Percentiles rank a stretch among this genome's conserved stretches.
Evolutionary conservation across 306 rosid species (phyloP).

Genomic region (Pterocarpus macrocarpus): DNA sequence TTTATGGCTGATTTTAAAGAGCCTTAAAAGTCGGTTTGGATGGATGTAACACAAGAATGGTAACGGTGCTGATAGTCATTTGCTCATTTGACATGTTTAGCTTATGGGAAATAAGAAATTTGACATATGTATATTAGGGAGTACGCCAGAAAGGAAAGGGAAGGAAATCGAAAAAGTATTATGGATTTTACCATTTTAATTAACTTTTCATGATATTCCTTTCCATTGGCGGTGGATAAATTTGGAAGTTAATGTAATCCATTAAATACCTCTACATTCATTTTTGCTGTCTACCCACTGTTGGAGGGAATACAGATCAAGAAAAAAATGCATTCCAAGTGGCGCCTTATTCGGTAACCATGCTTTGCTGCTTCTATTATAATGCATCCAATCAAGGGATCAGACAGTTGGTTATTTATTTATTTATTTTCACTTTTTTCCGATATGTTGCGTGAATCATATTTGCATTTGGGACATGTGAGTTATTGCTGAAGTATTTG

Average conservation of each 20-base stretch:
- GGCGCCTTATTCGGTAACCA: slow-evolving; percentile 14
- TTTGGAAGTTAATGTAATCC: slow-evolving; percentile 29
- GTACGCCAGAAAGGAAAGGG: neutral
- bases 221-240: slow-evolving; percentile 29
- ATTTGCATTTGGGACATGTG: slow-evolving; percentile 32
- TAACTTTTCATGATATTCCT: slow-evolving; percentile 30
- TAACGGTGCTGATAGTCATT: neutral
- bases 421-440: slow-evolving; percentile 13
- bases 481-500: slow-evolving; percentile 34
- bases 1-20: slow-evolving; percentile 13
- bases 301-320: slow-evolving; percentile 31
- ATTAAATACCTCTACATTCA: slow-evolving; percentile 15
- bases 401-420: neutral
- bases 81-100: neutral
- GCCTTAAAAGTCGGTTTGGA: neutral
- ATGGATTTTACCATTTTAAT: neutral
- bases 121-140: neutral
- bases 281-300: slow-evolving; percentile 35
- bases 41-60: neutral
- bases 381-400: slow-evolving; percentile 38
- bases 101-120: neutral
- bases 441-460: slow-evolving; percentile 14
- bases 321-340: slow-evolving; percentile 5
- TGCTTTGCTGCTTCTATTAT: neutral
- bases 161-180: neutral